Base-by-base conservation (phyloP, 1,139 yeast genomes). In the Pichia terricola region DNA sequence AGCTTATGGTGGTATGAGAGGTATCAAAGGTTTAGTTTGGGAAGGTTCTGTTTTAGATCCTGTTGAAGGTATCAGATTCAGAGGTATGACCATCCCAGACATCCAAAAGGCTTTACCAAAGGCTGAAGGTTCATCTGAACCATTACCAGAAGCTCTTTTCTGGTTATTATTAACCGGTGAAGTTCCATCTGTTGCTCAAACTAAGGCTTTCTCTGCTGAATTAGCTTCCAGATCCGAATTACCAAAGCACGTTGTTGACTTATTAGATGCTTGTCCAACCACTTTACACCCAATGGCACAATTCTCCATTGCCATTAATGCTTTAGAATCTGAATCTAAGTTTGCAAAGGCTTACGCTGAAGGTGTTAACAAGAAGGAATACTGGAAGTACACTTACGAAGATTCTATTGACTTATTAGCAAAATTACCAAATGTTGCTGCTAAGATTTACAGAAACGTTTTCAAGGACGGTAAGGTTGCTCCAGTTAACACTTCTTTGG, bases 1-100 rank as follows among this genome's bases (percentile, higher is more conserved):
- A 73, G 96, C 96, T 44, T 91, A 91, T 72, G 98, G 97, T 76
- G 98, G 98, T 78, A 87, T 86, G 96, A 82, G 96, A 72, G 96
- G 96, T 68, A 85, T 89, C 72, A 86, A 86, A 72, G 95, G 96
- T 62, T 76, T 91, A 59, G 96, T 91, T 50, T 91, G 97, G 97
- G 97, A 91, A 76, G 98, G 98, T 61, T 89, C 97, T 47, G 98
- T 91, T 46, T 77, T 91, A 67, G 98, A 91, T 70, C 94, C 98
- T 58, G 83, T 83, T 56, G 98, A 91, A 72, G 98, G 98, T 64
- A 91, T 91, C 67, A 82, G 96, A 67, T 91, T 91, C 81, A 87
- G 97, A 74, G 97, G 97, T 62, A 79, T 82, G 71, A 89, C 98
- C 60, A 91, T 91, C 60, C 96, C 97, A 55, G 97, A 91, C 61